Percentiles rank a stretch among this genome's conserved stretches.
Conservation (phyloP, 768 basidiomycete genomes). For the Pulveroboletus sp. region DNA sequence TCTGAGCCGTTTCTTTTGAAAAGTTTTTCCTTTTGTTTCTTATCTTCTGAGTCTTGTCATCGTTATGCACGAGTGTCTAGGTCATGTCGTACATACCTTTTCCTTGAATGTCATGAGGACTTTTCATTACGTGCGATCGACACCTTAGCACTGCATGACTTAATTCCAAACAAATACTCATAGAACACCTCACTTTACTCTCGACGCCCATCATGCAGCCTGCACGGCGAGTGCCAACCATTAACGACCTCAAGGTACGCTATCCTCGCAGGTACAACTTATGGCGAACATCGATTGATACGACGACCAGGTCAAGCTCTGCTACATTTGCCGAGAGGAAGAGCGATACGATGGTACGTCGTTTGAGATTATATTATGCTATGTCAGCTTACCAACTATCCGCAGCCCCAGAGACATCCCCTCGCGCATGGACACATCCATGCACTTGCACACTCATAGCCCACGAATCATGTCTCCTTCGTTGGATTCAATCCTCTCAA, state of each 20-base stretch:
- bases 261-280: background rate
- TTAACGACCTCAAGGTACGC: conserved; percentile 32
- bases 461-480: conserved; percentile 72
- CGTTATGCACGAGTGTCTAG: conserved; percentile 3
- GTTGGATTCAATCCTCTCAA: conserved; percentile 75
- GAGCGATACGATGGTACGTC: conserved; percentile 45
- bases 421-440: conserved; percentile 69
- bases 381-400: background rate
- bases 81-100: conserved; percentile 16
- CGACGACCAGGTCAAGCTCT: conserved; percentile 54
- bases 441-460: conserved; percentile 78
- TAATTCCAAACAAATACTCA: background rate
- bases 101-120: conserved; percentile 13
- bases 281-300: background rate
- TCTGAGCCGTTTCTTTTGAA: background rate
- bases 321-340: conserved; percentile 78
- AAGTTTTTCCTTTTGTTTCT: background rate
- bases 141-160: background rate
- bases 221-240: conserved; percentile 27
- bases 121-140: background rate
- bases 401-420: conserved; percentile 43
- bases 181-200: background rate
- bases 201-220: conserved; percentile 20
- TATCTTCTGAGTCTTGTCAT: background rate
- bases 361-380: background rate